Evolutionary conservation across 768 basidiomycete genomes (phyloP), one percentile per base, ranked within the genome.

Genomic region (Hygrocybe punicea): DNA sequence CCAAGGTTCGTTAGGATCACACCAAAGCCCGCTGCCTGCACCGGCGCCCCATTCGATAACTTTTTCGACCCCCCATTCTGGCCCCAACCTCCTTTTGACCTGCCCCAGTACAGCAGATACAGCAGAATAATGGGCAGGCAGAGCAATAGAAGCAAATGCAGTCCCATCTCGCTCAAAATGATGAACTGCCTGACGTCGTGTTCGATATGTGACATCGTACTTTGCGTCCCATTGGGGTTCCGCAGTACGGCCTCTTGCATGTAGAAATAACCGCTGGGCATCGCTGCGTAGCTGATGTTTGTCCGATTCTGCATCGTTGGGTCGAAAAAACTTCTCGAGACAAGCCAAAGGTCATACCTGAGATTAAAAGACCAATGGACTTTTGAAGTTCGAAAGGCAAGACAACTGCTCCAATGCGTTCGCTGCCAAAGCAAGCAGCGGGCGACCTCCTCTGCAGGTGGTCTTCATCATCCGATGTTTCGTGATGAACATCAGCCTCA

Each of bases 41-140:
- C 84, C 92, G 53, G 86, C 79, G 10, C 93, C 93, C 86, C 89
- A 95, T 63, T 96, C 93, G 40, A 93, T 75, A 10, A 96, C 74
- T 34, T 74, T 79, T 24, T 84, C 74, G 53, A 84, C 75, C 33
- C 72, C 71, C 83, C 81, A 89, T n/a, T 77, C 76, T 6, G 77
- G 68, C n/a, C 82, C 85, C 36, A 93, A 62, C 54, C 92, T 77
- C 48, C 73, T 78, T 58, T 81, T 86, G 36, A 85, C 62, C 60
- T 91, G 85, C 47, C 81, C 75, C 16, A 95, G 71, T 5, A 94
- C 90, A n/a, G 87, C 76, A 49, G 74, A 78, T 51, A 93, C 87
- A 2, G 85, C 91, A 46, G 91, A 83, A 68, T 89, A 95, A 72
- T 93, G 89, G 3, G 86, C 84, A 1, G 93, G 93, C 60, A 95